Conservation (phyloP, 2,329 filamentous ascomycete species). For the Neonectria magnoliae region DNA sequence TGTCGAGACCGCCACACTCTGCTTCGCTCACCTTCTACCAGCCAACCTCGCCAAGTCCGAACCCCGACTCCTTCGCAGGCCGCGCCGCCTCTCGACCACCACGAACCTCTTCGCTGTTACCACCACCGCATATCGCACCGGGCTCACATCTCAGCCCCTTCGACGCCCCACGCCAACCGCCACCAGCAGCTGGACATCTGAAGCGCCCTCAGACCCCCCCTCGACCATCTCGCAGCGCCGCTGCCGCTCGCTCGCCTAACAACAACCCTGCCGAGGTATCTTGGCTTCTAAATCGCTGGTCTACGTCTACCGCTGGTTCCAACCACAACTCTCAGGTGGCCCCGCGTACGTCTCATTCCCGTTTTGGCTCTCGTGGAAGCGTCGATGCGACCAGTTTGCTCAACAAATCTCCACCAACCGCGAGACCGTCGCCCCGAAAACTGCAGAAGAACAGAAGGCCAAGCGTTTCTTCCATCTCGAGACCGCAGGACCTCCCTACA, state of each 20-base stretch:
- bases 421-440: conserved; percentile 48
- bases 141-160: conserved; percentile 31
- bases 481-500: conserved; percentile 21
- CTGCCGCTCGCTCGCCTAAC: conserved; percentile 41
- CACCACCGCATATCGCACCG: conserved; percentile 48
- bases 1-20: conserved; percentile 30
- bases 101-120: conserved; percentile 57
- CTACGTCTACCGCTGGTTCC: conserved; percentile 62
- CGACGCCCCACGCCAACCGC: conserved; percentile 33
- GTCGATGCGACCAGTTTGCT: conserved; percentile 52
- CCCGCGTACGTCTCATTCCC: conserved; percentile 46
- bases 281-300: conserved; percentile 64
- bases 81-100: conserved; percentile 49
- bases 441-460: conserved; percentile 51
- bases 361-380: conserved; percentile 55
- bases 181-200: conserved; percentile 26
- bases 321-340: conserved; percentile 54
- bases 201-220: conserved; percentile 32
- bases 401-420: conserved; percentile 44
- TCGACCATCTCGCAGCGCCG: conserved; percentile 19
- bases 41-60: conserved; percentile 28
- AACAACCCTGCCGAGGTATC: conserved; percentile 53
- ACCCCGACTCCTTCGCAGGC: conserved; percentile 40
- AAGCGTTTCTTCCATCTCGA: conserved; percentile 36
- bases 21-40: conserved; percentile 23